Conservation (phyloP, 2,329 filamentous ascomycete species). For the Penicillium sp. region DNA sequence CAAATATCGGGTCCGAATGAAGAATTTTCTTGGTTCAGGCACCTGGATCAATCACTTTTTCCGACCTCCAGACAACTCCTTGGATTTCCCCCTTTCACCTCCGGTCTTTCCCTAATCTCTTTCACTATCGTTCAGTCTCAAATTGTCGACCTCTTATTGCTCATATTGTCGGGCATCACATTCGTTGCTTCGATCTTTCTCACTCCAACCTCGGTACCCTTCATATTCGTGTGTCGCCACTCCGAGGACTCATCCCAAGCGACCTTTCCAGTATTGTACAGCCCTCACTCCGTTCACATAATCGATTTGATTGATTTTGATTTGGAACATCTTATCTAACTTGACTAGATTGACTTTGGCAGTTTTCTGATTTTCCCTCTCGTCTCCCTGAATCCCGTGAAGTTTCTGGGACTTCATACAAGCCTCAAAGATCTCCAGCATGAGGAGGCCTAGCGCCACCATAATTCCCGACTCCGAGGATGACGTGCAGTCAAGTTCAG, state of each 20-base stretch:
- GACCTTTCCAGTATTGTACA: background rate
- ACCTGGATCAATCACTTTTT: conserved; percentile 16
- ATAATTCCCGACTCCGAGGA: conserved; percentile 22
- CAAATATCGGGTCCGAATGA: conserved; percentile 10
- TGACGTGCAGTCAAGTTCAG: conserved; percentile 12
- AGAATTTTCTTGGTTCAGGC: conserved; percentile 26
- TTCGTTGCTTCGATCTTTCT: background rate
- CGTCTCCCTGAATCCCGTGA: background rate
- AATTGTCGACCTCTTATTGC: background rate
- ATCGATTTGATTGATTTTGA: background rate
- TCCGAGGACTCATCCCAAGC: background rate
- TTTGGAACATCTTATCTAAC: background rate
- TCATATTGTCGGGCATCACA: background rate
- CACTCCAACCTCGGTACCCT: background rate
- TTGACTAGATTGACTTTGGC: background rate
- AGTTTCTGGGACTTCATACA: background rate
- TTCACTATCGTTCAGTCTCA: background rate
- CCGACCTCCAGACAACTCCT: conserved; percentile 5
- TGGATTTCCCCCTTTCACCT: background rate
- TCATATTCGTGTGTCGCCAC: background rate
- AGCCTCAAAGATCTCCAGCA: background rate
- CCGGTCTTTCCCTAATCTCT: background rate
- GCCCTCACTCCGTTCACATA: background rate
- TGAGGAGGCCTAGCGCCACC: conserved; percentile 15
- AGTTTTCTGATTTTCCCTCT: background rate